Percentiles rank a stretch among this genome's conserved stretches.
Evolutionary conservation across 2,329 filamentous ascomycete species (phyloP).

Genomic region (Diplodia seriata): DNA sequence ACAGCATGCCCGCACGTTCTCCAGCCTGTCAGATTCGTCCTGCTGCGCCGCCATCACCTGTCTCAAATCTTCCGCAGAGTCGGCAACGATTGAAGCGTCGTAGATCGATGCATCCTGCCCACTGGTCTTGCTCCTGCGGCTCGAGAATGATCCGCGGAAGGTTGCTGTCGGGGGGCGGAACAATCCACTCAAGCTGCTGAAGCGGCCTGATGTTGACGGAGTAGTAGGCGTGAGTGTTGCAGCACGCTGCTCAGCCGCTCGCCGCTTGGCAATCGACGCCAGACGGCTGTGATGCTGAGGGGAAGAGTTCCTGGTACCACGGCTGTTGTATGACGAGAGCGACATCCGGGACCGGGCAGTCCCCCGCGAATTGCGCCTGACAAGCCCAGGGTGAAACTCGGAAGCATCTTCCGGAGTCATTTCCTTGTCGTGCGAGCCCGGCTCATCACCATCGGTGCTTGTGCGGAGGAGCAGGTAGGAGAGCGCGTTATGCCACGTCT

Average conservation of each 20-base stretch:
- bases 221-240: constrained; percentile 38
- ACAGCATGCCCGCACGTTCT: constrained; percentile 96
- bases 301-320: constrained; percentile 44
- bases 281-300: constrained; percentile 49
- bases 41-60: constrained; percentile 80
- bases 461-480: constrained; percentile 89
- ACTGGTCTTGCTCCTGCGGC: constrained; percentile 52
- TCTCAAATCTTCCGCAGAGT: constrained; percentile 79
- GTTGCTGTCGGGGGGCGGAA: constrained; percentile 50
- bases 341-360: constrained; percentile 64
- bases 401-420: constrained; percentile 67
- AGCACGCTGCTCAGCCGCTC: constrained; percentile 25
- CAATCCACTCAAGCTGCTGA: constrained; percentile 54
- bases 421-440: constrained; percentile 55
- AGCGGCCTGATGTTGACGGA: constrained; percentile 54
- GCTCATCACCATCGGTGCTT: constrained; percentile 62
- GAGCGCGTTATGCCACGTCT: constrained; percentile 98
- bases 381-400: constrained; percentile 78
- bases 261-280: constrained; percentile 41
- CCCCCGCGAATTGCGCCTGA: constrained; percentile 59
- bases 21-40: constrained; percentile 77
- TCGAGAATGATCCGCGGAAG: constrained; percentile 59
- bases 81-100: constrained; percentile 68
- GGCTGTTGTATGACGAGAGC: constrained; percentile 80
- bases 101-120: constrained; percentile 46